A percentile compares a stretch with the other conserved stretches of the same genome.
Conservation (phyloP, 2,329 filamentous ascomycete genomes). For the Hypoxylon sp. region DNA sequence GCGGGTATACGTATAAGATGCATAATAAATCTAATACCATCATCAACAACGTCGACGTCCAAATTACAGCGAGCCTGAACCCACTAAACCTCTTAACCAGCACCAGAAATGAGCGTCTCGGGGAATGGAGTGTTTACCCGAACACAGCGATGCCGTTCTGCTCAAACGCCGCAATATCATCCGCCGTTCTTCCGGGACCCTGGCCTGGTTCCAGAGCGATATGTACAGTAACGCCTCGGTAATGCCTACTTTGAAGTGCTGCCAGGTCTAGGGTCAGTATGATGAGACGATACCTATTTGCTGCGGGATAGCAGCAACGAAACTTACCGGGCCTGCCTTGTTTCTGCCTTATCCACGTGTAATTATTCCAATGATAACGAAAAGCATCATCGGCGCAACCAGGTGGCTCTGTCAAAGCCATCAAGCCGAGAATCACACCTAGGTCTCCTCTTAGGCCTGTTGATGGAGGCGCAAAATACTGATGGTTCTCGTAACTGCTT, state of each 20-base stretch:
- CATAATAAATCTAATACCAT: not conserved
- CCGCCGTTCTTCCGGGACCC: not conserved
- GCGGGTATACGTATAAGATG: too few species aligned
- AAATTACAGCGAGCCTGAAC: too few species aligned
- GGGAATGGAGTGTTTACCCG: not conserved
- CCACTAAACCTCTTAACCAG: not conserved
- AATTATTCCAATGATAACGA: constrained; percentile 13
- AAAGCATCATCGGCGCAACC: constrained; percentile 36
- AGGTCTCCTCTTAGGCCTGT: constrained; percentile 37
- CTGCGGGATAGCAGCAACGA: not conserved
- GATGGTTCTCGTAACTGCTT: constrained; percentile 24
- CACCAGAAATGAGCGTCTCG: not conserved
- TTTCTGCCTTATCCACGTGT: not conserved
- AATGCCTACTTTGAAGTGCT: not conserved
- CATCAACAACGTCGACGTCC: not conserved
- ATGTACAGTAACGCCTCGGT: constrained; percentile 1
- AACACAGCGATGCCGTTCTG: constrained; percentile 7
- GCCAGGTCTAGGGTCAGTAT: not conserved
- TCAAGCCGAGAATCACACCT: constrained; percentile 37
- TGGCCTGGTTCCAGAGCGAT: not conserved
- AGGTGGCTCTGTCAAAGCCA: constrained; percentile 39
- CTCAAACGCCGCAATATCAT: constrained; percentile 2
- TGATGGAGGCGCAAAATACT: constrained; percentile 1
- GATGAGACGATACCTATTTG: not conserved
- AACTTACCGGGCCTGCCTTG: not conserved